Base-by-base conservation (phyloP, 768 basidiomycete species). In the Phaffia tasmanica region DNA sequence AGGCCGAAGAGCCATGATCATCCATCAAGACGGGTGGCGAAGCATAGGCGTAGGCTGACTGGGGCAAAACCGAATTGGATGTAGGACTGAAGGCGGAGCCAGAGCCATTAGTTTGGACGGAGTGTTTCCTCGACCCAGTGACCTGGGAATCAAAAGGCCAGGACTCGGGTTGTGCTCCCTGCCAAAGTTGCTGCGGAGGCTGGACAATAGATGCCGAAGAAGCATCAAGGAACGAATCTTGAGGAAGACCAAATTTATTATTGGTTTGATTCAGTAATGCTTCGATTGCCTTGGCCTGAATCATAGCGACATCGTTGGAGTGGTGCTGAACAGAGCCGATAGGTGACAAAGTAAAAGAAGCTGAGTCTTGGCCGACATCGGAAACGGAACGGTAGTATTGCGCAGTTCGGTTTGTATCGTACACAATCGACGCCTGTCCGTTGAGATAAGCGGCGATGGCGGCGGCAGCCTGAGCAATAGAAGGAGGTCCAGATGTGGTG, bases 401-500 rank as follows among this genome's bases (percentile, higher is more conserved):
- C 2, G 59, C 59, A 25, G 25, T 49, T 9, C 50, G 46, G 46
- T 61, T 46, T 2, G 59, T 48, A 0, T 46, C 46, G 19, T 48
- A 61, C 25, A 55, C 30, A 56, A 56, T 48, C 18, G 54, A 56
- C 21, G 63, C 53, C 0, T 27, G 50, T 18, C 63, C 63, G 25
- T 64, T 64, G 35, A 64, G 54, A 48, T 56, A 64, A 47, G 63
- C 63, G 53, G 63, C 63, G 25, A 64, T 64, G 46, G 59, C 59
- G 21, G 59, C 59, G 18, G 59, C 59, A 27, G 59, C 59, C 21
- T 61, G 59, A 49, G 59, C 59, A 27, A 42, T 61, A 16, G 59
- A 49, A n/a, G 59, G 50, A 16, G 51, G 51, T 53, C 35, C 35
- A 5, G 35, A 42, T 42, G 35, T 5, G 11, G 35, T 42, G 4